Conservation (phyloP, 352 stramenopile species). For the Phytophthora niederhauseri region DNA sequence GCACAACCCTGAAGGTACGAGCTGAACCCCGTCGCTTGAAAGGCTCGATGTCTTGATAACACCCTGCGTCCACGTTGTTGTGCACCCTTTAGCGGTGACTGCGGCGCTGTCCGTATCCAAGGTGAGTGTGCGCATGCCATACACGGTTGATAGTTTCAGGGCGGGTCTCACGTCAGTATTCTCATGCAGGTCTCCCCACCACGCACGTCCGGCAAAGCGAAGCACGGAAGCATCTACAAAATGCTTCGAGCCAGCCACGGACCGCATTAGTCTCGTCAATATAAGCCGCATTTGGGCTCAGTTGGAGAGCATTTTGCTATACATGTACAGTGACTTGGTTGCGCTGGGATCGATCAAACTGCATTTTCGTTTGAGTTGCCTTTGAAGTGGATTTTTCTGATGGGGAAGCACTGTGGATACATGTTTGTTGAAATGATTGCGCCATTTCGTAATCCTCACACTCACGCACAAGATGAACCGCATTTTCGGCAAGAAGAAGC, state of each 20-base stretch:
- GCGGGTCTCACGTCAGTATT: conserved; percentile 2
- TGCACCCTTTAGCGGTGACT: conserved; percentile 9
- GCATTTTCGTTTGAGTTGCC: not conserved
- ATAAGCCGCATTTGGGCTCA: not conserved
- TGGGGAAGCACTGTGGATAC: not conserved
- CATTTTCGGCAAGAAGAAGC: conserved; percentile 89
- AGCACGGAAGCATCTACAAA: conserved; percentile 78
- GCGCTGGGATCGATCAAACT: not conserved
- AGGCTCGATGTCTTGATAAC: not conserved
- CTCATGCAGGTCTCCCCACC: conserved; percentile 36
- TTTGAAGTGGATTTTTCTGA: conserved; percentile 21
- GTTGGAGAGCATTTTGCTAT: not conserved
- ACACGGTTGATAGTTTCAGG: not conserved
- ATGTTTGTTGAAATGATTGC: conserved; percentile 3
- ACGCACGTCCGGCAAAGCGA: conserved; percentile 45
- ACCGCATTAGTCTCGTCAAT: conserved; percentile 12
- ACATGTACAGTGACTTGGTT: not conserved
- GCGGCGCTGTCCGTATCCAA: conserved; percentile 23
- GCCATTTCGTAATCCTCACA: not conserved
- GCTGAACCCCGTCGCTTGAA: not conserved
- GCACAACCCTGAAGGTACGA: conserved; percentile 28
- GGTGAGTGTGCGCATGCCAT: conserved; percentile 8
- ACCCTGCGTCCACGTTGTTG: not conserved
- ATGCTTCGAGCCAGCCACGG: conserved; percentile 47
- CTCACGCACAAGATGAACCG: conserved; percentile 59